Conservation (phyloP, 23 red algal species). For the Pyropia haitanensis region DNA sequence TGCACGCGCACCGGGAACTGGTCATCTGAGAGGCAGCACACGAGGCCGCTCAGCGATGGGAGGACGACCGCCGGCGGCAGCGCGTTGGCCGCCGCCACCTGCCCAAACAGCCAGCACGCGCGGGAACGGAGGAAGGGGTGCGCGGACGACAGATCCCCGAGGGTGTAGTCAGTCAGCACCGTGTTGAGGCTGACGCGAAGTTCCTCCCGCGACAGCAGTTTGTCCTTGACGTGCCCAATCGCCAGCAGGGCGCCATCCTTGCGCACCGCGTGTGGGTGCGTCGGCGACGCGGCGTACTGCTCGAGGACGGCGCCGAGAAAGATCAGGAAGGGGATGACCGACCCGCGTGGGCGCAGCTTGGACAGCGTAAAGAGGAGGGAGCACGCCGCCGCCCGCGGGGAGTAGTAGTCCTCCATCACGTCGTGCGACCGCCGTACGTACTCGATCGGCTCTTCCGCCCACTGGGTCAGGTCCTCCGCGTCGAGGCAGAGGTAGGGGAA, state of each 20-base stretch:
- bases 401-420: constrained; percentile 71
- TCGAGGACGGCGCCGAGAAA: constrained; percentile 33
- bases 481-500: constrained; percentile 80
- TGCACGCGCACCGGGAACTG: constrained; percentile 64
- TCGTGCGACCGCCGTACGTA: constrained; percentile 74
- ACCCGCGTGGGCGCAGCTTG: constrained; percentile 38
- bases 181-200: constrained; percentile 23
- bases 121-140: constrained; percentile 68
- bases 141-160: constrained; percentile 49
- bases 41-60: constrained; percentile 23
- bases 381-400: constrained; percentile 66
- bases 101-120: constrained; percentile 63
- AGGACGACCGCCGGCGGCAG: constrained; percentile 12
- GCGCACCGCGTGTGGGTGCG: constrained; percentile 17
- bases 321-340: constrained; percentile 52
- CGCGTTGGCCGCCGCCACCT: constrained; percentile 55
- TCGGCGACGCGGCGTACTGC: constrained; percentile 31
- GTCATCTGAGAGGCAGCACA: constrained; percentile 44
- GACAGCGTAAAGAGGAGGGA: constrained; percentile 49
- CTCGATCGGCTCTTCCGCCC: constrained; percentile 67
- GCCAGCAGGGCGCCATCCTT: constrained; percentile 72
- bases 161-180: constrained; percentile 34
- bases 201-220: constrained; percentile 45
- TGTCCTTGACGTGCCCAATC: constrained; percentile 49
- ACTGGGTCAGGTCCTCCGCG: constrained; percentile 51